Base-by-base conservation (phyloP, 1,139 yeast species). In the Scheffersomyces insectosa region DNA sequence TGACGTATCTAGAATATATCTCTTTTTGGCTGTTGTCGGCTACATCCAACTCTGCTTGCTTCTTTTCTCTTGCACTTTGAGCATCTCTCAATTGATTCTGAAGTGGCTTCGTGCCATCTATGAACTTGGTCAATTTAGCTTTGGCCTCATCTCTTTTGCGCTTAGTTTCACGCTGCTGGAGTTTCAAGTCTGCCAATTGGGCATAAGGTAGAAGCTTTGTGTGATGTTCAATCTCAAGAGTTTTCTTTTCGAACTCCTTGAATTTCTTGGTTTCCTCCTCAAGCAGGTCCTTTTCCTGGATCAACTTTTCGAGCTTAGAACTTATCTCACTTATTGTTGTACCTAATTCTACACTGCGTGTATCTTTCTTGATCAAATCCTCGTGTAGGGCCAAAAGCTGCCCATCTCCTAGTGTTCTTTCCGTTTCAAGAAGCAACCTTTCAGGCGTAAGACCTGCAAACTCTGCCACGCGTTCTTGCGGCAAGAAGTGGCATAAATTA, bases 391-490 rank as follows among this genome's bases (percentile, higher is more conserved):
- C 63, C 16, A 82, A 62, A 49, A 91, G 65, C 33, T 77, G 72
- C 1, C 82, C 81, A 43, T 82, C 71, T 8, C 88, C 89, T 33
- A 90, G 78, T 1, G 97, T 90, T 43, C 95, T 71, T 57, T 90
- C 89, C 1, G 96, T 88, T 56, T 88, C 96, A 29, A 74, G 58
- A 9, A 95, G 70, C 9, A 93, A 66, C 49, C 83, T 82, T 47
- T 86, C 91, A 0, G 96, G 88, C 12, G 88, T 78, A 48, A 89
- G 68, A 5, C 85, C 80, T 0, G 98, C 96, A 69, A 95, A 95
- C 51, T 89, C 91, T 1, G 96, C 93, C 7, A 93, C 99, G 50
- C 95, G 75, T 56, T 93, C 99, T 59, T 95, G 99, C 0, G 99
- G 97, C 41, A 95, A 67, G 59, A 95, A 95, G 59, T 93, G 98